Evolutionary conservation across 2,329 filamentous ascomycete species (phyloP), one percentile per base, ranked within the genome.

Genomic region (Sporothrix protearum): DNA sequence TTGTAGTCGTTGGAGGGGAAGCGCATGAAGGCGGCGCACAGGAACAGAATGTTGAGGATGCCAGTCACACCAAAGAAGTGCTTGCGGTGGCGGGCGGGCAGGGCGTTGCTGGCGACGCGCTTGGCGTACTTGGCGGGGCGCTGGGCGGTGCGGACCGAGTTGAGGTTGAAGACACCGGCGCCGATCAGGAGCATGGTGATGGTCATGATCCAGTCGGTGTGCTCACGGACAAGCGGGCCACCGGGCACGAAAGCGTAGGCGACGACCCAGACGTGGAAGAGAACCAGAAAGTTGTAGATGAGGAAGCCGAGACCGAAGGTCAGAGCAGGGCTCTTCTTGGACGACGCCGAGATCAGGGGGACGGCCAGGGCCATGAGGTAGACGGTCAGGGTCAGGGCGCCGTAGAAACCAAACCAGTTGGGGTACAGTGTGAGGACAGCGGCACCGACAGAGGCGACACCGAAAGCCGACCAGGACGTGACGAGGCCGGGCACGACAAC

Each of bases 211-310:
- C 94, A 97, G 79, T 98, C 95, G 0, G 94, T 99, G 78, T 91
- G 94, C 80, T 99, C 96, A 59, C 96, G 91, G 57, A 99, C 92
- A 0, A 97, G 86, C 2, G 93, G 93, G 1, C 96, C 96, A 68
- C 96, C 96, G 1, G 96, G 96, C 2, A 99, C 96, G 76, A 99
- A 99, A 14, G 96, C 96, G 77, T 99, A 99, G 1, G 96, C 96
- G 12, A 99, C 96, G 47, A 97, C 92, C 96, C 96, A 99, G 71
- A 97, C 94, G 78, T 98, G 95, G 84, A 97, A 97, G n/a, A 99
- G 87, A 4, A 97, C 91, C 83, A 98, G 83, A 77, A 98, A 86
- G 81, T 98, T 97, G 84, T 98, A 99, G 66, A 97, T 80, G 69
- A 97, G 82, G 82, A 97, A 97, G 3, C 92, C 95, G 16, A 96